Base-by-base conservation (phyloP, 192 early-diverging fungal species). In the Coemansia sp. region DNA sequence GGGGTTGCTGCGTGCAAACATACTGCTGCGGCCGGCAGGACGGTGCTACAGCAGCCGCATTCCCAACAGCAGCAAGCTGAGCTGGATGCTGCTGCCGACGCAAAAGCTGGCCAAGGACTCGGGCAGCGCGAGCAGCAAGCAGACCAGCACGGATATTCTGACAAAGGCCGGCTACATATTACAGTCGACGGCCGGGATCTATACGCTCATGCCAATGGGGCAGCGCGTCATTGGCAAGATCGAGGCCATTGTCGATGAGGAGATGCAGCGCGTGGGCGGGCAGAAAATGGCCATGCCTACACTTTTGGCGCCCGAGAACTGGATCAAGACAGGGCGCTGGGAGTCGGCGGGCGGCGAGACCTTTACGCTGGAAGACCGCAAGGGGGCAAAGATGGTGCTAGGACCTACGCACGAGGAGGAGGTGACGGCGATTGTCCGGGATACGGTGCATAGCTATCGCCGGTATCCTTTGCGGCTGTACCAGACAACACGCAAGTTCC, bases 351-450 rank as follows among this genome's bases (percentile, higher is more conserved):
- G 85, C 13, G 20, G 30, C 7, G 56, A 80, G 75, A 78, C 91
- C 51, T 91, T 91, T 50, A 81, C 81, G 18, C 46, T 94, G 13
- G 71, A 84, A 26, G 93, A 94, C 77, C 80, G 93, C 13, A 87
- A 82, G 43, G 77, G 72, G 3, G 46, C 78, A 5, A 82, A 82
- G 19, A 78, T 87, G 31, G 43, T 85, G 13, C 58, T 96, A 10
- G 85, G 83, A 1, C 93, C 93, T 0, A 96, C 93, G 5, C 91
- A 93, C 53, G 93, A 96, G 47, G 93, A 96, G 47, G 93, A 96
- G 58, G 80, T 96, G 17, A 92, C 93, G 0, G 55, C 51, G 6
- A 56, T 92, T 10, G 83, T 92, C 25, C 83, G 77, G 3, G 45
- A 62, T 19, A 82, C 84, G 32, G 67, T 91, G 1, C 54, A 73